Evolutionary conservation across 2,329 filamentous ascomycete species (phyloP), one percentile per base, ranked within the genome.

Genomic region (Microdochium bolleyi): DNA sequence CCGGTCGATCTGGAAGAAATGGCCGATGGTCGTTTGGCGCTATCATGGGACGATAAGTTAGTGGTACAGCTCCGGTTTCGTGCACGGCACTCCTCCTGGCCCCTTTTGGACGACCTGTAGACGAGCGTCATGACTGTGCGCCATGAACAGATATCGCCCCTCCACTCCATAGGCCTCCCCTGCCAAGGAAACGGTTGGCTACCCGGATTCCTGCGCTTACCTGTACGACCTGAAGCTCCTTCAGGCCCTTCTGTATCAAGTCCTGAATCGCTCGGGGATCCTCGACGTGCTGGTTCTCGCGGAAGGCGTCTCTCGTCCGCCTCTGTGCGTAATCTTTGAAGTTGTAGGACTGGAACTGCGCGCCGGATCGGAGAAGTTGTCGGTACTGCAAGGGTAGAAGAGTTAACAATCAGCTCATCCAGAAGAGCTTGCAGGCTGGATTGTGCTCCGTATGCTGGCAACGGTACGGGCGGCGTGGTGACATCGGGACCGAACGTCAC

Each of bases 251-350:
- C 71, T 96, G 90, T 61, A 97, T 80, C 62, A 96, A 74, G 70
- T 95, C 91, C 71, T 97, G 91, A 68, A 95, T 78, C 72, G 79
- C 78, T 57, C 89, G 78, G 59, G 83, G 78, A 65, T 96, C 94
- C 48, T 82, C 74, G 63, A 90, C 86, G 53, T 71, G 67, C 70
- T 83, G 80, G 70, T 95, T 80, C 69, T 95, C 90, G 62, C 87
- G 82, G 71, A 97, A 99, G 3, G 89, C 86, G 75, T 97, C 94
- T 68, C 82, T 82, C 67, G 94, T 96, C 70, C 92, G 83, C 66
- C 94, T 86, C 72, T 85, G 88, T 52, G 94, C 92, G 72, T 99
- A 99, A 70, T 96, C 92, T 73, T 94, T 84, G 79, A 96, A 99
- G 74, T 97, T 99, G 78, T 97, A 99, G 61, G 88, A 84, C 57